Percentiles rank a stretch among this genome's conserved stretches.
Evolutionary conservation across 805 yeast genomes (phyloP).

Genomic region (Candida easanensis): DNA sequence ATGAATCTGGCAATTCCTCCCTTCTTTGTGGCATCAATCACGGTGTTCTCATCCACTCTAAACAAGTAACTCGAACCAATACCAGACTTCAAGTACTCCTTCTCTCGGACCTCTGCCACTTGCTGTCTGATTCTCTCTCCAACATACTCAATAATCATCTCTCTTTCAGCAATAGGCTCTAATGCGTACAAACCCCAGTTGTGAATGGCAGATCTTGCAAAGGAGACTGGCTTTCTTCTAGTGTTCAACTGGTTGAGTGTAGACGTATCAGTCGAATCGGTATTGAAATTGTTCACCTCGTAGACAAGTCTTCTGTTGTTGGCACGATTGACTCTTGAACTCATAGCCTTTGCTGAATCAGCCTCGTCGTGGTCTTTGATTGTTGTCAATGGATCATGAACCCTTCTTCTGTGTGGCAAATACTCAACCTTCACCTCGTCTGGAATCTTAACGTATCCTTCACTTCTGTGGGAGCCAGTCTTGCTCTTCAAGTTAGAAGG

Average conservation of each 20-base stretch:
- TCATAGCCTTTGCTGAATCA: conserved; percentile 44
- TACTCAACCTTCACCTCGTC: conserved; percentile 73
- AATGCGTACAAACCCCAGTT: conserved; percentile 97
- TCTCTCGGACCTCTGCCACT: conserved; percentile 90
- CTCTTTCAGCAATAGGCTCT: conserved; percentile 93
- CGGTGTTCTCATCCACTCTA: conserved; percentile 89
- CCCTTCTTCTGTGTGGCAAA: conserved; percentile 75
- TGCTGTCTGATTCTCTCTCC: conserved; percentile 94
- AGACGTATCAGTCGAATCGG: conserved; percentile 70
- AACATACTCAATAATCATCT: conserved; percentile 97
- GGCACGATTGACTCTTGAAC: conserved; percentile 84
- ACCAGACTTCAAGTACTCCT: conserved; percentile 80
- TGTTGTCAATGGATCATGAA: conserved; percentile 68
- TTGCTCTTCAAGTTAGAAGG: conserved; percentile 34
- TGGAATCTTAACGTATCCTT: conserved; percentile 70
- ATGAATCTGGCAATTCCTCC: conserved; percentile 98
- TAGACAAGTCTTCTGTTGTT: conserved; percentile 86
- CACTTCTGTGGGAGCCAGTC: conserved; percentile 65
- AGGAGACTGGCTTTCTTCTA: conserved; percentile 91
- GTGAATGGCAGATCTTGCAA: conserved; percentile 95
- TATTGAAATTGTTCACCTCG: conserved; percentile 79
- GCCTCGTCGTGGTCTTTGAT: conserved; percentile 63
- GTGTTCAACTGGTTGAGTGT: conserved; percentile 85
- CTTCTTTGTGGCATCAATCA: conserved; percentile 93
- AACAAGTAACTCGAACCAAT: conserved; percentile 94